A percentile compares a stretch with the other conserved stretches of the same genome.
These are phyloP conservation scores for Syncephalastrum contaminatum DNA, from an alignment of 371 early-diverging fungal genomes.

Conservation along the genomic window DNA sequence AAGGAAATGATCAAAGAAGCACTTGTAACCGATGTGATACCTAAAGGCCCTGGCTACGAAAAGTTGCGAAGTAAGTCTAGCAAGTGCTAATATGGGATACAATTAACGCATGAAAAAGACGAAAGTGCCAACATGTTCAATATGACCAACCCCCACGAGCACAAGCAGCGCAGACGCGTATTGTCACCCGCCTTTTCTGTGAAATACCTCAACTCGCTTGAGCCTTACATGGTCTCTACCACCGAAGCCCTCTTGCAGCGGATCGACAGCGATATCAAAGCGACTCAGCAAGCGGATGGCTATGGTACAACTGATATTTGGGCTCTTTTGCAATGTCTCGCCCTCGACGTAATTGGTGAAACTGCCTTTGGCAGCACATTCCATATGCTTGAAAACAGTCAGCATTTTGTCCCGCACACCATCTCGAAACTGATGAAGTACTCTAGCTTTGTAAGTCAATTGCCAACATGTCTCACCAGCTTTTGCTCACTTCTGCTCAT, in stretches of 20 bases:
- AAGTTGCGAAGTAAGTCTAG: neutral
- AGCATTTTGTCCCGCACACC: conserved; percentile 27
- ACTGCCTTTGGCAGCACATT: conserved; percentile 49
- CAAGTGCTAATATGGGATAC: too few species aligned
- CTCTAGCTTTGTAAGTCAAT: conserved; percentile 4
- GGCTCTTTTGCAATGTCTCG: conserved; percentile 25
- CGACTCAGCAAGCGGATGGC: conserved; percentile 1
- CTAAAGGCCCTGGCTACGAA: conserved; percentile 12
- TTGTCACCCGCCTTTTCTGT: conserved; percentile 41
- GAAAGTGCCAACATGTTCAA: too few species aligned
- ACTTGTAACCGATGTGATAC: conserved; percentile 17
- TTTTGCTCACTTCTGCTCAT: neutral
- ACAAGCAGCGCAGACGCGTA: conserved; percentile 20
- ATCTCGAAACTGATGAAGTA: neutral
- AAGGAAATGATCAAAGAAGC: conserved; percentile 31
- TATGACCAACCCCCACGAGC: too few species aligned
- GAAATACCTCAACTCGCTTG: conserved; percentile 32
- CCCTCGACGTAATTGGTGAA: conserved; percentile 48
- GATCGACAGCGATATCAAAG: conserved; percentile 11
- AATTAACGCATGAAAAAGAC: too few species aligned
- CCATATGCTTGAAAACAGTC: conserved; percentile 37
- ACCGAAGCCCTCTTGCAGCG: conserved; percentile 15
- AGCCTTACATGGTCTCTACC: conserved; percentile 23
- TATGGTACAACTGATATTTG: conserved; percentile 29
- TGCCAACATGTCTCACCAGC: neutral